Evolutionary conservation across 768 basidiomycete species (phyloP), one percentile per base, ranked within the genome.

Genomic region (Pilatotrama ljubarskyi): DNA sequence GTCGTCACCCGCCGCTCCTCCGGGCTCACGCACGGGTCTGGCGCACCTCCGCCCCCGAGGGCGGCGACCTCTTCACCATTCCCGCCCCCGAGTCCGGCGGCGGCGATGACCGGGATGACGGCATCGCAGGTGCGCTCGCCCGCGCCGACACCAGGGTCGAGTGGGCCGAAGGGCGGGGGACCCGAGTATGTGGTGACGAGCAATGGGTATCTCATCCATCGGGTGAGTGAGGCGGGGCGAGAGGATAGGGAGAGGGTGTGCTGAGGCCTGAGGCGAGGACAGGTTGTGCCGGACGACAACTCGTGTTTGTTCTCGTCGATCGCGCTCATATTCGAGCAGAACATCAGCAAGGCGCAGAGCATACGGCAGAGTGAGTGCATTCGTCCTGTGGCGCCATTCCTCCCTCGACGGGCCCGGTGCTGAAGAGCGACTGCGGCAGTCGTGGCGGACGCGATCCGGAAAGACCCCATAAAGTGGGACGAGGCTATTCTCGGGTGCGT

Each of bases 211-310:
- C 78, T 93, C 17, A 75, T 93, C n/a, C 90, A 93, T 68, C 77
- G 88, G 60, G 92, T 91, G 69, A 43, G 75, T 64, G 18, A 73
- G 60, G 13, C 6, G 2, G 14, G n/a, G 25, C 20, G 14, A 6
- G 1, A 37, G 29, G 35, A 26, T 10, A 22, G n/a, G 18, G 26
- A 20, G 18, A 38, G 6, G 37, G 55, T 5, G 15, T 13, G 14
- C 47, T 49, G 40, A 32, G 5, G n/a, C n/a, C n/a, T n/a, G n/a
- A n/a, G 24, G 22, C 36, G 62, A 35, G 46, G 62, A 37, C 63
- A 91, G 84, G 80, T 94, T 55, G 93, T 96, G 17, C 95, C 95
- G n/a, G 96, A 98, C 68, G 96, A 98, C 75, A 98, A 98, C 68
- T 91, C 93, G 1, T 98, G 96, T 72, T 77, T 98, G 29, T 98